A percentile compares a stretch with the other conserved stretches of the same genome.
phyloP scores from a whole-genome alignment of 768 basidiomycete species.

The Gymnopilus junonius region DNA sequence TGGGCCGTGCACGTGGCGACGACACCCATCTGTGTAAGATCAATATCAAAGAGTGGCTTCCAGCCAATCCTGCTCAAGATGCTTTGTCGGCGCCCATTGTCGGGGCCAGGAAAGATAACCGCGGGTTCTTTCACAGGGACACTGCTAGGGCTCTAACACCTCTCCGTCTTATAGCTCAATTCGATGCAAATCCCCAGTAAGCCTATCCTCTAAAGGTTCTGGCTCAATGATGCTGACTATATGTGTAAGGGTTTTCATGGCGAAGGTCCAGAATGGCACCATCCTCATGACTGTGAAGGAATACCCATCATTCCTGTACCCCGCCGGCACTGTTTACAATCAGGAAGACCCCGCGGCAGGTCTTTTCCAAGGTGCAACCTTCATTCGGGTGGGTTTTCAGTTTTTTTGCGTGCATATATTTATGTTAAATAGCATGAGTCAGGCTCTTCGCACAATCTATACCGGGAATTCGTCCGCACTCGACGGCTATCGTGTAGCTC shows the following conservation, averaged over 20 bases:
- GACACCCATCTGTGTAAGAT: background rate
- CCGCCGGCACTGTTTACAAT: too few species aligned
- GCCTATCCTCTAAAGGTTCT: background rate
- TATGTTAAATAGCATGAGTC: background rate
- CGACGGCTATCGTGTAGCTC: background rate
- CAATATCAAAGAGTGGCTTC: background rate
- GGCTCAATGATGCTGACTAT: background rate
- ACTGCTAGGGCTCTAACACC: background rate
- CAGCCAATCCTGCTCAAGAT: background rate
- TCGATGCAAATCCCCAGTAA: background rate
- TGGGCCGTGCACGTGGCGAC: background rate
- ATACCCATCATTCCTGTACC: too few species aligned
- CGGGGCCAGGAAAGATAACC: background rate
- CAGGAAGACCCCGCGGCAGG: too few species aligned
- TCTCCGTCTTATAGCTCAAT: background rate
- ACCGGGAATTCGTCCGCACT: background rate
- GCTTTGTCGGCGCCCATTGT: background rate
- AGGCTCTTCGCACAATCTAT: background rate
- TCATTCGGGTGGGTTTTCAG: background rate
- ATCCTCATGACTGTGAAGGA: too few species aligned
- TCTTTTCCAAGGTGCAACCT: background rate
- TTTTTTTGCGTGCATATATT: background rate
- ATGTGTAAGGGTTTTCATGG: background rate
- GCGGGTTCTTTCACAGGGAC: background rate
- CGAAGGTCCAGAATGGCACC: too few species aligned